Base-by-base conservation (phyloP, 768 basidiomycete genomes). In the Udeniomyces megalosporus region DNA sequence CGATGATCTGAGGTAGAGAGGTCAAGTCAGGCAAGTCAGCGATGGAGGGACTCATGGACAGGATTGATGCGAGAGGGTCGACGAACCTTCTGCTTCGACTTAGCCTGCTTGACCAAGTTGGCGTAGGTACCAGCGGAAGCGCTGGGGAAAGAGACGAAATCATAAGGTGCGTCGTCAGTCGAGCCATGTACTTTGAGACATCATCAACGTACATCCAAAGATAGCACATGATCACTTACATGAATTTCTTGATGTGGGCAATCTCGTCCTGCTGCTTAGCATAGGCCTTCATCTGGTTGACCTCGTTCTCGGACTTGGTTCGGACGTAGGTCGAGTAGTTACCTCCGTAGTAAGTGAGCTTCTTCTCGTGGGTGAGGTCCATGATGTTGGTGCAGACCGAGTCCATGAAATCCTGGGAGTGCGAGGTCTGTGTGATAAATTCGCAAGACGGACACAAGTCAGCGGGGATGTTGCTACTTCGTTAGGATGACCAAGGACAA, bases 351-450 rank as follows among this genome's bases (percentile, higher is more conserved):
- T 95, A 95, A 45, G 87, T 78, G 60, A 96, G 78, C 74, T 76
- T 92, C 80, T 93, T 95, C 78, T 86, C 85, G 68, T 78, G 72
- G 66, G 90, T 92, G 62, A 96, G 78, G 70, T 97, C 93, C 87
- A 96, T 93, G 77, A 96, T 84, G 74, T 96, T 91, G 68, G 93
- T 97, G 77, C 93, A 97, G 51, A 96, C 74, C 38, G 80, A 83
- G 75, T 97, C 93, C 88, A 97, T 89, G 79, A 97, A 97, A 78
- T 97, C 93, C 73, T 90, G 88, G n/a, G 93, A 97, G 77, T 99
- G 93, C 53, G 86, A 90, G 8, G 91, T 93, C 63, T 65, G 53
- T 22, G 5, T 77, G 91, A 49, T 44, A 68, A 62, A 60, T 46
- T 42, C 20, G 50, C 22, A 50, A 45, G 49, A 42, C 46, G 22